Evolutionary conservation across 2,329 filamentous ascomycete species (phyloP).

Genomic region (Neofusicoccum sp.): DNA sequence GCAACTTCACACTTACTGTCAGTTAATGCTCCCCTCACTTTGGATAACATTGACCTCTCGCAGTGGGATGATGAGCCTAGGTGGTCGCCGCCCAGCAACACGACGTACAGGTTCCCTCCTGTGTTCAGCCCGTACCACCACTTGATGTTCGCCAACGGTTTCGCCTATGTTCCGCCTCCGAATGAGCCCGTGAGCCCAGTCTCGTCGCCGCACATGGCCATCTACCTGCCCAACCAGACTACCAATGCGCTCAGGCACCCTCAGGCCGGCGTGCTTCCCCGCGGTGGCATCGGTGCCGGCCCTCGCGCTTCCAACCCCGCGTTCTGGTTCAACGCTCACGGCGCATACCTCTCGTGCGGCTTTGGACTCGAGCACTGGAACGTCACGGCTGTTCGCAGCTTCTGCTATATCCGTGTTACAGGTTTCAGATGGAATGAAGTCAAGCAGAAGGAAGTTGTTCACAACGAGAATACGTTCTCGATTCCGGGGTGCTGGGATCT

Average conservation of each 20-base stretch:
- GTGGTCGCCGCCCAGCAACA: conserved; percentile 30
- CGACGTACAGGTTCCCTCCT: conserved; percentile 38
- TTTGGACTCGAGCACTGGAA: conserved; percentile 29
- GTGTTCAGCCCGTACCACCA: conserved; percentile 55
- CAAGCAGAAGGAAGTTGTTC: conserved; percentile 32
- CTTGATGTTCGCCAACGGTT: conserved; percentile 55
- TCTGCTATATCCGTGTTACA: conserved; percentile 49
- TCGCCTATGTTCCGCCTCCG: conserved; percentile 50
- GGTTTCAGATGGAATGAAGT: conserved; percentile 47
- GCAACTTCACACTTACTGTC: conserved; percentile 43
- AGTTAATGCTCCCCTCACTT: conserved; percentile 31
- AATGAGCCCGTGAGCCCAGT: conserved; percentile 48
- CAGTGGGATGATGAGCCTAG: conserved; percentile 41
- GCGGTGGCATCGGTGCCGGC: conserved; percentile 53
- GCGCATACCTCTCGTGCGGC: conserved; percentile 52
- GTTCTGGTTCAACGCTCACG: conserved; percentile 56
- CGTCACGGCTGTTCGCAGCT: conserved; percentile 29
- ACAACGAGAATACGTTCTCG: conserved; percentile 25
- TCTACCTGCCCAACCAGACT: conserved; percentile 46
- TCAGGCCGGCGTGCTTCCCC: conserved; percentile 37
- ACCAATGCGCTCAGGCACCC: conserved; percentile 32
- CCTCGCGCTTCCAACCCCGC: conserved; percentile 44
- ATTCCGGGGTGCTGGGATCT: conserved; percentile 35
- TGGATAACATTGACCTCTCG: conserved; percentile 28
- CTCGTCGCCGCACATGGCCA: conserved; percentile 51